Conservation (phyloP, 257 asterid species). For the Nicotiana tomentosiformis region DNA sequence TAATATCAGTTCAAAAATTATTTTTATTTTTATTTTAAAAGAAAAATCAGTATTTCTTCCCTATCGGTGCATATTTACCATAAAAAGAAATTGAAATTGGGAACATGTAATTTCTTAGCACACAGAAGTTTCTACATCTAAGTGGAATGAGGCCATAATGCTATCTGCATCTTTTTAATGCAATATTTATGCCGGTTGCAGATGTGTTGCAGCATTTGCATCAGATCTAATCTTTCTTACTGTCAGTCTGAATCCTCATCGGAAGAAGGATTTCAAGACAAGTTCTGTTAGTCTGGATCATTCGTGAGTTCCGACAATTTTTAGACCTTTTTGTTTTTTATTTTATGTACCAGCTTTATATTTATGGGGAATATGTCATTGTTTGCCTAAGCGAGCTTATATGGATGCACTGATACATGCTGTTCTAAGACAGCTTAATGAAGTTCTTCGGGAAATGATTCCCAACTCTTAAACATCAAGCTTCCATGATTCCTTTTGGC, state of each 20-base stretch:
- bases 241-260: conserved; percentile 83
- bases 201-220: conserved; percentile 90
- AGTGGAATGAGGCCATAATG: not conserved
- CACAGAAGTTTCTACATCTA: not conserved
- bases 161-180: not conserved
- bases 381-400: not conserved
- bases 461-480: not conserved
- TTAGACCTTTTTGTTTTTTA: conserved; percentile 6
- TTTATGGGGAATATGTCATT: not conserved
- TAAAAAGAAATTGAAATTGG: not conserved
- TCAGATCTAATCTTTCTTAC: conserved; percentile 75
- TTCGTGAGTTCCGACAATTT: conserved; percentile 47
- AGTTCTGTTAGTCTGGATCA: conserved; percentile 79
- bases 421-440: not conserved
- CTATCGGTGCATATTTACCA: not conserved
- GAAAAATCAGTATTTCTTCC: not conserved
- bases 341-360: not conserved
- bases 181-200: conserved; percentile 24
- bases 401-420: not conserved
- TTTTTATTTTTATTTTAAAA: not conserved
- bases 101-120: not conserved
- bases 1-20: not conserved
- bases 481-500: not conserved
- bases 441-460: not conserved
- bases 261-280: conserved; percentile 58